These are phyloP conservation scores for Jamesozyma spencerorum DNA, from an alignment of 805 yeast genomes.

Conservation along the genomic window DNA sequence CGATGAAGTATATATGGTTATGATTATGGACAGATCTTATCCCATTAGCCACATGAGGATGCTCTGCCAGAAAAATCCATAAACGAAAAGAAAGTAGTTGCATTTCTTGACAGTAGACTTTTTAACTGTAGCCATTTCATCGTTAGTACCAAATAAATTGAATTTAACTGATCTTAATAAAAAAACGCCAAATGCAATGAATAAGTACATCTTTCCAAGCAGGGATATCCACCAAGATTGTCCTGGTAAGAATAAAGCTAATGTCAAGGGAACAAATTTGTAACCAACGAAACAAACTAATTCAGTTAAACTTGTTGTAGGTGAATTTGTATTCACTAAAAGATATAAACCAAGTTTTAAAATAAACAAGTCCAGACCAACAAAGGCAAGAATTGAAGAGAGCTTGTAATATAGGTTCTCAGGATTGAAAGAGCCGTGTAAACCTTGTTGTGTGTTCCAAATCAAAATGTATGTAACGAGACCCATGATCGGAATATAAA, in stretches of 20 bases:
- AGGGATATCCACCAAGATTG: slow-evolving; percentile 33
- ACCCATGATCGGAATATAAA: slow-evolving; percentile 93
- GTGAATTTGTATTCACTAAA: slow-evolving; percentile 31
- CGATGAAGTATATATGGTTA: not conserved
- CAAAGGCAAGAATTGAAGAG: slow-evolving; percentile 76
- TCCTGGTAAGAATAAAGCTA: slow-evolving; percentile 45
- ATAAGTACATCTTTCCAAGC: slow-evolving; percentile 41
- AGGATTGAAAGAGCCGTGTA: slow-evolving; percentile 86
- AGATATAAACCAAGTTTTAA: slow-evolving; percentile 78
- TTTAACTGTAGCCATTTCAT: slow-evolving; percentile 37
- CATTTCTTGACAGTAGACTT: slow-evolving; percentile 66
- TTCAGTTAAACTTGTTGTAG: slow-evolving; percentile 56
- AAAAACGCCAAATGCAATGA: slow-evolving; percentile 53
- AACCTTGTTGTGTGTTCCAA: slow-evolving; percentile 77
- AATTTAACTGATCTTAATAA: slow-evolving; percentile 48
- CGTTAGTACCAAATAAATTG: slow-evolving; percentile 40
- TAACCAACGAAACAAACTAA: slow-evolving; percentile 85
- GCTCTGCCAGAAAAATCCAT: slow-evolving; percentile 75
- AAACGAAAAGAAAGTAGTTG: slow-evolving; percentile 77
- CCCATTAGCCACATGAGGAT: slow-evolving; percentile 64
- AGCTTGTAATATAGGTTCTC: slow-evolving; percentile 81
- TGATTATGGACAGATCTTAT: slow-evolving; percentile 5
- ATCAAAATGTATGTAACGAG: slow-evolving; percentile 76
- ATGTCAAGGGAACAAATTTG: slow-evolving; percentile 75
- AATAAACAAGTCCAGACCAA: slow-evolving; percentile 63